Evolutionary conservation across 352 stramenopile genomes (phyloP).

Genomic region (Phytopythium vexans): DNA sequence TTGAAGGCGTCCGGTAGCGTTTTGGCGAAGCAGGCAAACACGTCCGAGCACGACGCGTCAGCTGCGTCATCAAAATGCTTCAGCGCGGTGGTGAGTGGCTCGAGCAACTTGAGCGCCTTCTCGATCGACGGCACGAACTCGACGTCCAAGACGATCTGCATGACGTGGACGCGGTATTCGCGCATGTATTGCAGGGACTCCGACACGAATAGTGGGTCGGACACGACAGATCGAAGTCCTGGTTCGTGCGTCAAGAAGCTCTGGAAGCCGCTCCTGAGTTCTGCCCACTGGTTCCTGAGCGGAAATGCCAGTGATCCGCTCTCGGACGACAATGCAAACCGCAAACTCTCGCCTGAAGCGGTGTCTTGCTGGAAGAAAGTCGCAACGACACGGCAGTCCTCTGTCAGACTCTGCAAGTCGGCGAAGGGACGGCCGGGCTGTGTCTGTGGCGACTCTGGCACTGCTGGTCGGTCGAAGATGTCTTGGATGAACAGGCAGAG

Average conservation of each 20-base stretch:
- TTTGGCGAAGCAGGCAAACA: slow-evolving; percentile 27
- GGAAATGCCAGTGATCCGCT: slow-evolving; percentile 4
- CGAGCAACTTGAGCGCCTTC: slow-evolving; percentile 16
- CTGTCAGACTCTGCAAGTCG: slow-evolving; percentile 8
- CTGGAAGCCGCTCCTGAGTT: slow-evolving; percentile 15
- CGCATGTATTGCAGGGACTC: not conserved
- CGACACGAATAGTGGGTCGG: slow-evolving; percentile 2
- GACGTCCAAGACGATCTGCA: not conserved
- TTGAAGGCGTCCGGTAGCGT: slow-evolving; percentile 16
- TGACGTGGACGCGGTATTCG: slow-evolving; percentile 1
- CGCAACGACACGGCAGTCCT: slow-evolving; percentile 17
- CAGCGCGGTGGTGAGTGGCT: slow-evolving; percentile 12
- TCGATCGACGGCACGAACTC: slow-evolving; percentile 9
- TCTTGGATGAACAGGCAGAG: slow-evolving; percentile 18
- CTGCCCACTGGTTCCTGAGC: slow-evolving; percentile 7
- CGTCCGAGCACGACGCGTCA: slow-evolving; percentile 20
- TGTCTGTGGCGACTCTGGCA: too few relatives aligned
- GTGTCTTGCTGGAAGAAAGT: too few relatives aligned
- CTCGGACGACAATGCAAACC: not conserved
- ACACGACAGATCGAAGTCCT: slow-evolving; percentile 6
- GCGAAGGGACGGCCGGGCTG: slow-evolving; percentile 4
- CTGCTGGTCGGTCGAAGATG: slow-evolving; percentile 12
- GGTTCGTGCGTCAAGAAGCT: slow-evolving; percentile 9
- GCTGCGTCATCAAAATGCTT: slow-evolving; percentile 4
- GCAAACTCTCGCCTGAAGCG: slow-evolving; percentile 6